Base-by-base conservation (phyloP, 805 yeast genomes). In the Candida ulmi region DNA sequence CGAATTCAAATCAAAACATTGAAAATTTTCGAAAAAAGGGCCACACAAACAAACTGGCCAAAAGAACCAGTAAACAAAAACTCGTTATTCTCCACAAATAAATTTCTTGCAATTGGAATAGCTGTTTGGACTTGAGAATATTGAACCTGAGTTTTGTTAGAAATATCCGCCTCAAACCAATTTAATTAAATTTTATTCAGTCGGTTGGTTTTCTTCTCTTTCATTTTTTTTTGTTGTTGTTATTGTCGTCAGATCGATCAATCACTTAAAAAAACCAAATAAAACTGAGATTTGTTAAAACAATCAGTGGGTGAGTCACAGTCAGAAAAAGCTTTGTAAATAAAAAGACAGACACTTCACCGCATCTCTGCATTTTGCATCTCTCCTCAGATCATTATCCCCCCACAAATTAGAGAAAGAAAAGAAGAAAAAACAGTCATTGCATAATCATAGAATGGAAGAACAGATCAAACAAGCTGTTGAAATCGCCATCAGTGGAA, bases 401-500 rank as follows among this genome's bases (percentile, higher is more conserved):
- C n/a, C n/a, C n/a, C n/a, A n/a, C n/a, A n/a, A n/a, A n/a, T n/a
- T n/a, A n/a, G n/a, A n/a, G n/a, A n/a, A n/a, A n/a, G n/a, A n/a
- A n/a, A n/a, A n/a, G n/a, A n/a, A n/a, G n/a, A 12, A 21, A 21
- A 21, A 21, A 21, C 24, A 21, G 9, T 7, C 24, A 21, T 21
- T 21, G 24, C 24, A 21, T 21, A n/a, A 5, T 8, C 13, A 8
- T 5, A 4, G 15, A 27, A 48, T 50, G 49, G 54, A 46, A 25
- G 39, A 48, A 25, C 60, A 55, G 49, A 55, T 55, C 44, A 51
- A 44, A 40, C 59, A 55, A 39, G 60, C 60, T n/a, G 57, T 55
- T 26, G 57, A 54, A 35, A 55, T 55, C 27, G 60, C 60, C 37
- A 54, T 55, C 40, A 47, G 48, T 29, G 56, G 56, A n/a, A 46